Evolutionary conservation across 768 basidiomycete species (phyloP), one percentile per base, ranked within the genome.

Genomic region (Boletellus sp.): DNA sequence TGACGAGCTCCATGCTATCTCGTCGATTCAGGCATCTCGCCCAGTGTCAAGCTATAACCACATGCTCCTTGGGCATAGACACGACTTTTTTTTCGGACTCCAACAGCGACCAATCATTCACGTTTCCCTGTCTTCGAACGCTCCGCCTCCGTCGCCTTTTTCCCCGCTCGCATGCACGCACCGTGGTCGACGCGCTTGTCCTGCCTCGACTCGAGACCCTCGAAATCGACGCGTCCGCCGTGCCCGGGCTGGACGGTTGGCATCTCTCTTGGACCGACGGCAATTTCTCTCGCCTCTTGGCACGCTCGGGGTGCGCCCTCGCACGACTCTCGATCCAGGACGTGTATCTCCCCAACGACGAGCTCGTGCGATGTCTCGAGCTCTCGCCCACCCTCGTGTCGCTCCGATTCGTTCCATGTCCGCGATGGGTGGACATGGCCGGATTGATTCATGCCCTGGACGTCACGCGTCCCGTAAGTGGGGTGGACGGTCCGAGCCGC

Each of bases 361-460:
- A 55, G 20, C 33, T 64, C 10, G 4, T 62, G 23, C 59, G 51
- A 4, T 56, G 62, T 34, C 56, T 63, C 26, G 36, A 38, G 15
- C 42, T 45, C 32, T 46, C 57, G 28, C 49, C 19, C 33, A 34
- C 38, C 16, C 53, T 59, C 36, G 34, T 16, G 3, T 50, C 48
- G 26, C 36, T 57, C n/a, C 22, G 36, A 28, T 54, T 58, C 38
- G 48, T 55, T 31, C 56, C 56, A 36, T 55, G 34, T 10, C 56
- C 56, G 11, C 48, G 50, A 19, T 56, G 50, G 4, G 56, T 61
- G 4, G 23, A 54, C 9, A 51, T 56, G 2, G 2, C 34, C 13
- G 48, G 55, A 10, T 22, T 60, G 32, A 35, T 55, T 17, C 26
- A 16, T 6, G 17, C 8, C 20, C 9, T 64, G 42, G 39, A 36